Evolutionary conservation across 179 eudicot species (phyloP), one percentile per base, ranked within the genome.

Genomic region (Dionaea muscipula): DNA sequence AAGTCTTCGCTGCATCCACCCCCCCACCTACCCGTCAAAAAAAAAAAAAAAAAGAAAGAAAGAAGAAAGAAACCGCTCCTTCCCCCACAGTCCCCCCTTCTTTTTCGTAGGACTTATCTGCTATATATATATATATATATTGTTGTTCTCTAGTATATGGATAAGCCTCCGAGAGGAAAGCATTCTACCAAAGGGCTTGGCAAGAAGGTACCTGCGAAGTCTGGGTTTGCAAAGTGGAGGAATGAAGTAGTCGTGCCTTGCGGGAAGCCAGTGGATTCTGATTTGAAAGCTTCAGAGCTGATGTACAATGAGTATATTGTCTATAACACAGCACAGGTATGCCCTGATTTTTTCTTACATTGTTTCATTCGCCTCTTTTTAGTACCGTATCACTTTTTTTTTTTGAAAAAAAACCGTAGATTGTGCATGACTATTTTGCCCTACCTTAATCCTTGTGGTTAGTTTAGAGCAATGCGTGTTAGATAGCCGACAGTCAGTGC

Each of bases 151-250:
- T 52, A 93, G 96, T 85, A 79, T 60, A 71, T 93, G 82, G 96
- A 88, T 4, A 81, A 88, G 62, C 95, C 84, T 35, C 96, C 96
- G n/a, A 66, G 60, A 61, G 99, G 99, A 41, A 88, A 88, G 70
- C 94, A 93, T 72, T 93, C 99, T 8, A 93, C 96, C 53, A 93
- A 93, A 73, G 99, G 99, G 56, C 90, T 93, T 40, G 96, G 99
- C 54, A 88, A 76, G 76, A 88, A 74, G 68, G 70, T 83, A 51
- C 99, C 99, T 27, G 63, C 59, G 22, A 82, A 78, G 51, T 75
- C 84, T 13, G 89, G 80, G 36, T 75, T 70, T 72, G 78, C 61
- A 11, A 81, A 77, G 38, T 93, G 99, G 99, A 76, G 55, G 67
- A 84, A 88, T 60, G 95, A 78, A 35, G 96, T 93, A 7, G 81